Evolutionary conservation across 1,139 yeast species (phyloP), one percentile per base, ranked within the genome.

Genomic region (Zygosaccharomyces sapae): DNA sequence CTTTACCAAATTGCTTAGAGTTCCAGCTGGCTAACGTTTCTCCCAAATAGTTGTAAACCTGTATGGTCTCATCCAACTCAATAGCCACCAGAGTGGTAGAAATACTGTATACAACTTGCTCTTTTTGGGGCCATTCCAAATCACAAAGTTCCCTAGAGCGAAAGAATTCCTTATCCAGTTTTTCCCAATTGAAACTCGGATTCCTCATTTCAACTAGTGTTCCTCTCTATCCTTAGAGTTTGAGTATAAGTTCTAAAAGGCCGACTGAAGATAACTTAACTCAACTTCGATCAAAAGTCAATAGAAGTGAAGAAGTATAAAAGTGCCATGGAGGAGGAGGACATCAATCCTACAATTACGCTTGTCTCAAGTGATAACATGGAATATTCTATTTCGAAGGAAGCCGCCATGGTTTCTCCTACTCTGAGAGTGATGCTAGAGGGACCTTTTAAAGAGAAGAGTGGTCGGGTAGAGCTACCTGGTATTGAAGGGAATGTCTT

Each of bases 401-500:
- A 87, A 33, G 94, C 90, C 0, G 97, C 97, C 0, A 71, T 75
- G 68, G 80, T 88, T 2, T 86, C 96, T 2, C 88, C 95, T 0
- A 90, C 95, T 1, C 70, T 92, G 49, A 74, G 80, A 50, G 80
- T 83, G 43, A 83, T 72, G 55, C 40, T 69, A 9, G 62, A 62
- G 13, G 56, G 66, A 3, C 64, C 73, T 0, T 73, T 74, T 51
- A 67, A 62, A 50, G 79, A 72, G 49, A 61, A 65, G 8, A 68
- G 69, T 5, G 67, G 70, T 20, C 61, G 59, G 16, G 68, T 74
- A 34, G 62, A 53, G 49, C 58, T 70, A 45, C 70, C 67, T 16
- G 57, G 86, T 51, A 79, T 89, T 68, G 87, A 86, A 50, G 86
- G 87, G 0, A 79, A 77, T 46, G 74, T 90, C 13, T 69, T 92